Evolutionary conservation across 2,329 filamentous ascomycete genomes (phyloP), one percentile per base, ranked within the genome.

Genomic region (Lasiodiplodia citricola): DNA sequence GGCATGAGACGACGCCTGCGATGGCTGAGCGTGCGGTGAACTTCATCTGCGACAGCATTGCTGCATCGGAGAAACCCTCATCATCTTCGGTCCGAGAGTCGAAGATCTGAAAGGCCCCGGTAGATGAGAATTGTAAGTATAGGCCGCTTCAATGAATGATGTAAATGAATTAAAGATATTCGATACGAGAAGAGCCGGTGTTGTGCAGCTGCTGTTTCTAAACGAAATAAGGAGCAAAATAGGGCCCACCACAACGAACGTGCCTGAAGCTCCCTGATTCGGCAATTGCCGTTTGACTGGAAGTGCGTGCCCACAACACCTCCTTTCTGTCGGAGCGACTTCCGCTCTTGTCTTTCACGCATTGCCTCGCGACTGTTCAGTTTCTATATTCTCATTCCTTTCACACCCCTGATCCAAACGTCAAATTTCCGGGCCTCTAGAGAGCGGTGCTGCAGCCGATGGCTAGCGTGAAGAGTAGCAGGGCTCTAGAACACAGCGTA

Each of bases 1-100:
- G 91, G 0, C 92, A 96, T 77, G 82, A 84, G n/a, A 93, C 92
- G 73, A 89, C 86, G 11, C 77, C 82, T 1, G 84, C 80, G 6
- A 95, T 96, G 92, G 84, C 89, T 35, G 80, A 81, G 70, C 90
- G 91, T 75, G 86, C 91, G 4, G 84, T 91, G 13, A 79, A 80
- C 44, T 95, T 92, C 78, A 78, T 95, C 41, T 82, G 80, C 58
- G 79, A 80, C 4, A 60, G 80, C 10, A 66, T 85, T n/a, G 51
- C 66, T n/a, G 51, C 66, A 38, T 72, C 73, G 51, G 73, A 65
- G 14, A 68, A 31, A 14, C 66, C 66, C 18, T 50, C 44, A 5
- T 56, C 52, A 25, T 65, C 67, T 37, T 25, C 51, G 25, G 60
- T 65, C 18, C 64, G 52, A 56, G 60, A 56, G 41, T 68, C 67